These are phyloP conservation scores for Torulaspora quercuum DNA, from an alignment of 805 yeast species.

Conservation along the genomic window DNA sequence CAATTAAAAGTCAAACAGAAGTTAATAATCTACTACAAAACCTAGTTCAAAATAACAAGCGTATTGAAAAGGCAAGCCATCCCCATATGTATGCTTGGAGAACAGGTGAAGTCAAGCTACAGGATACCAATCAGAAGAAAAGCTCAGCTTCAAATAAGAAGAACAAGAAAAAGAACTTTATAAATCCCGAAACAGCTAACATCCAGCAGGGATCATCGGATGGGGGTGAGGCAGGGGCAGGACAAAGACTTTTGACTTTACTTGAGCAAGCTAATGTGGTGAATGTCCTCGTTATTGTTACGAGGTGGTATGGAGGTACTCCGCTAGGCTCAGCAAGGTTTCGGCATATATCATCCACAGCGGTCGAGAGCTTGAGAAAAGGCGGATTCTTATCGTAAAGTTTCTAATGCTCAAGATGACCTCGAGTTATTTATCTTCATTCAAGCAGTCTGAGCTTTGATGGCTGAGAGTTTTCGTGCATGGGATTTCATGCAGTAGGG, in stretches of 20 bases:
- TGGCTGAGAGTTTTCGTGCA: too few relatives aligned
- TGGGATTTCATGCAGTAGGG: too few relatives aligned
- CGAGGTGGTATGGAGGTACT: conserved; percentile 80
- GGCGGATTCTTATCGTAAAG: conserved; percentile 55
- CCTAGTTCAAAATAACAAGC: conserved; percentile 45
- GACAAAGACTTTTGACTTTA: conserved; percentile 53
- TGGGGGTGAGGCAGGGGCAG: conserved; percentile 76
- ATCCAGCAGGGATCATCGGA: conserved; percentile 60
- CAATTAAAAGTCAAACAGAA: conserved; percentile 40
- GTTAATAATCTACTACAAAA: conserved; percentile 43
- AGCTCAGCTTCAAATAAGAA: conserved; percentile 2
- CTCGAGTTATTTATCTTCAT: too few relatives aligned
- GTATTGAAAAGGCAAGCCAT: conserved; percentile 59
- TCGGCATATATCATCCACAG: conserved; percentile 58
- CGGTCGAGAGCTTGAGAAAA: conserved; percentile 46
- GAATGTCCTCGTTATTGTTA: conserved; percentile 62
- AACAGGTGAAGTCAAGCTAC: conserved; percentile 36
- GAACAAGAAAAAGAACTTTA: conserved; percentile 7
- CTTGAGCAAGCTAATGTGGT: conserved; percentile 47
- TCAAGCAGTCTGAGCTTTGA: too few relatives aligned
- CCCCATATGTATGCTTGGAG: conserved; percentile 76
- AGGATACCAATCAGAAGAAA: conserved; percentile 6
- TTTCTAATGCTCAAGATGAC: conserved; percentile 34
- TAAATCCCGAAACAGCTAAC: conserved; percentile 6
- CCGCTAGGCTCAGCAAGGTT: conserved; percentile 72